A percentile compares a stretch with the other conserved stretches of the same genome.
These are phyloP conservation scores for Aspergillus sclerotioniger DNA, from an alignment of 495 filamentous ascomycete species.

Conservation along the genomic window DNA sequence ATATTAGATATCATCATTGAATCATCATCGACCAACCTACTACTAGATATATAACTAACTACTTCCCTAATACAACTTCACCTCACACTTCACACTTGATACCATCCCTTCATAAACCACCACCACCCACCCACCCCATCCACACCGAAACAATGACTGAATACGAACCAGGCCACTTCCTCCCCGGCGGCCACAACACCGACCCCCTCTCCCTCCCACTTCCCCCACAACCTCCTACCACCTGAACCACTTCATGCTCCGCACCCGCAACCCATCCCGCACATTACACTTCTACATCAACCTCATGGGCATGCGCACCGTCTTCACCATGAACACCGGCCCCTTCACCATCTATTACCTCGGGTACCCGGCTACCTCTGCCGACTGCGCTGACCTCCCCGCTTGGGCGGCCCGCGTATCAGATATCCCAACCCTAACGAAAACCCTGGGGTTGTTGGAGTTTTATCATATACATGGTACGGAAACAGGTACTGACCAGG, in stretches of 20 bases:
- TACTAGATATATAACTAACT: too few species aligned
- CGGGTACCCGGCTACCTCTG: conserved; percentile 33
- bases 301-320: conserved; percentile 47
- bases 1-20: too few species aligned
- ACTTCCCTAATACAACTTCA: too few species aligned
- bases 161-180: conserved; percentile 27
- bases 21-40: too few species aligned
- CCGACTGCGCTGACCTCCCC: conserved; percentile 19
- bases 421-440: conserved; percentile 26
- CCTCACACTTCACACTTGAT: too few species aligned
- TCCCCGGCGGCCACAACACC: conserved; percentile 29
- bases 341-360: conserved; percentile 46
- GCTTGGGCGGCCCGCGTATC: conserved; percentile 28
- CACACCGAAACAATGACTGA: neutral
- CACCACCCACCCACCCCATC: neutral
- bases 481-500: conserved; percentile 18
- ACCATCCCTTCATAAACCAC: conserved; percentile 11
- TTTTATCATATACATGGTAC: conserved; percentile 37
- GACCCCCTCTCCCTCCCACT: conserved; percentile 27
- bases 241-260: conserved; percentile 47
- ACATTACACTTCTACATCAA: conserved; percentile 46
- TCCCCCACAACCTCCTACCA: conserved; percentile 39
- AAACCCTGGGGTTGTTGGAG: conserved; percentile 35
- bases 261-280: conserved; percentile 36
- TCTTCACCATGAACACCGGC: conserved; percentile 47